Conservation (phyloP, 2,329 filamentous ascomycete species). For the Hirsutella thompsonii region DNA sequence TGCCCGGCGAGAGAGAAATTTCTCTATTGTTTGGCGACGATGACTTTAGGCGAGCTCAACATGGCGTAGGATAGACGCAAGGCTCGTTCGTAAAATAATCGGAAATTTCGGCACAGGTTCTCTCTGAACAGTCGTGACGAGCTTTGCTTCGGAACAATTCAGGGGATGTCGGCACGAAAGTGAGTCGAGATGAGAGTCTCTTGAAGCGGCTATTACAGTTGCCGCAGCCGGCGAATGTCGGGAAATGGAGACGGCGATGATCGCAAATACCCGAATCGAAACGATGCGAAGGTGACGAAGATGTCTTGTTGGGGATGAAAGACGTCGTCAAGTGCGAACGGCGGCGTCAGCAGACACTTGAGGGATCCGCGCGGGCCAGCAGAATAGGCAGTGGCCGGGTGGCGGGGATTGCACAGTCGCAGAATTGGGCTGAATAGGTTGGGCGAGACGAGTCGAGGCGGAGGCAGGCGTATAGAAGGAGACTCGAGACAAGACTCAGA, state of each 20-base stretch:
- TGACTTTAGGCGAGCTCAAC: neutral
- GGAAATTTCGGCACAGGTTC: too few relatives aligned
- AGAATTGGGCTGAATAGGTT: neutral
- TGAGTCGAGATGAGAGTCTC: too few relatives aligned
- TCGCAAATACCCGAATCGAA: too few relatives aligned
- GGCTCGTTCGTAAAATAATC: too few relatives aligned
- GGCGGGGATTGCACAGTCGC: neutral
- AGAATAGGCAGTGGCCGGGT: neutral
- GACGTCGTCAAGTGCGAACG: neutral
- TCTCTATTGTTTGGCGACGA: conserved; percentile 18
- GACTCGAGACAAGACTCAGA: conserved; percentile 1
- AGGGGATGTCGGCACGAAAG: too few relatives aligned
- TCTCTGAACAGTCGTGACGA: too few relatives aligned
- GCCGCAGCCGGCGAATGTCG: too few relatives aligned
- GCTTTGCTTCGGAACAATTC: too few relatives aligned
- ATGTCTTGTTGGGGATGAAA: neutral
- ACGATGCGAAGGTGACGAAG: neutral
- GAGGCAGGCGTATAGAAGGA: conserved; percentile 1
- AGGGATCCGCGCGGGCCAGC: neutral
- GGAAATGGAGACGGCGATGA: too few relatives aligned
- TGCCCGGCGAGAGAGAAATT: conserved; percentile 14
- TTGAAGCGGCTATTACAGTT: too few relatives aligned
- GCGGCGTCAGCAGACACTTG: neutral
- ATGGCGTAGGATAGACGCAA: conserved; percentile 1
- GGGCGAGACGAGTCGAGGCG: neutral